A percentile compares a stretch with the other conserved stretches of the same genome.
These are phyloP conservation scores for Fonsecaea nubica DNA, from an alignment of 2,329 filamentous ascomycete genomes.

Conservation along the genomic window DNA sequence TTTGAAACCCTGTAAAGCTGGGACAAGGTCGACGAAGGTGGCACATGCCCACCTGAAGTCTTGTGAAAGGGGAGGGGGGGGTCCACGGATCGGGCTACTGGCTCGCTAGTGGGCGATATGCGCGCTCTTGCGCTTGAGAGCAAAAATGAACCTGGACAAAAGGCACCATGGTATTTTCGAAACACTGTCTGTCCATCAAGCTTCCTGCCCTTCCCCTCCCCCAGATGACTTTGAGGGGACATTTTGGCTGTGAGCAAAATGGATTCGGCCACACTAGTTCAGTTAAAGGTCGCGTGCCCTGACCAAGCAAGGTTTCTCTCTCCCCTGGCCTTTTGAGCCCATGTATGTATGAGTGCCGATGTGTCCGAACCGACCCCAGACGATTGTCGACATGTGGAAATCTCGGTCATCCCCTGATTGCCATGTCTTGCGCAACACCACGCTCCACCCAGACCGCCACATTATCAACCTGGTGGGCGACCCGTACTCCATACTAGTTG, in stretches of 20 bases:
- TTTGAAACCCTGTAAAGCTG: slow-evolving; percentile 1
- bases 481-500: background rate
- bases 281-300: background rate
- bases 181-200: background rate
- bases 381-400: slow-evolving; percentile 4
- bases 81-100: background rate
- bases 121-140: slow-evolving; percentile 1
- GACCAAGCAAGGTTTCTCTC: background rate
- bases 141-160: background rate
- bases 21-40: slow-evolving; percentile 3
- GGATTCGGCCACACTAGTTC: background rate
- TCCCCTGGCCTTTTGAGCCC: background rate
- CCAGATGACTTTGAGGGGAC: background rate
- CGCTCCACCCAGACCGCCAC: background rate
- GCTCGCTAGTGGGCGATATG: slow-evolving; percentile 5
- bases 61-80: background rate
- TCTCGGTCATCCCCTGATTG: background rate
- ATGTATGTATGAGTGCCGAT: background rate
- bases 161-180: slow-evolving; percentile 5
- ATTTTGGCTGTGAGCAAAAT: background rate
- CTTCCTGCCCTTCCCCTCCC: background rate
- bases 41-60: slow-evolving; percentile 1
- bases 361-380: background rate
- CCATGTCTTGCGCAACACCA: background rate
- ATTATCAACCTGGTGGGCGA: background rate